Conservation (phyloP, 139 green algal genomes). For the Picochlorum sp. region DNA sequence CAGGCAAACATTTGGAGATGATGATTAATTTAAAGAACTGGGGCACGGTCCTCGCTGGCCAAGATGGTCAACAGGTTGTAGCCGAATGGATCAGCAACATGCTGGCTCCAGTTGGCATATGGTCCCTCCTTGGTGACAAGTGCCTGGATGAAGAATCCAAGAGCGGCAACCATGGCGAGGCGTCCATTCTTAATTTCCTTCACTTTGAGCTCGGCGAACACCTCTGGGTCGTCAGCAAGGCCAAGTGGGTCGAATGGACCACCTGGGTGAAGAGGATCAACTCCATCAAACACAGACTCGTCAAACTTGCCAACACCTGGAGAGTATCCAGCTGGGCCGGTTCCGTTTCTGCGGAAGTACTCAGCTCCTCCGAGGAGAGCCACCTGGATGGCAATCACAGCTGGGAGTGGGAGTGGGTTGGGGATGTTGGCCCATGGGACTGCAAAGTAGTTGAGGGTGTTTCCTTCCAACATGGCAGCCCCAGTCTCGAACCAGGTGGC, state of each 20-base stretch:
- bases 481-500: conserved; percentile 90
- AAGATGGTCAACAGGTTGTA: conserved; percentile 87
- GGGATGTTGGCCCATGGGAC: conserved; percentile 73
- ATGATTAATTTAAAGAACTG: conserved; percentile 67
- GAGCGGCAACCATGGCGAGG: conserved; percentile 81
- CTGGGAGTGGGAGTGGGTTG: conserved; percentile 84
- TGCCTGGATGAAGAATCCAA: conserved; percentile 65
- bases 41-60: conserved; percentile 61
- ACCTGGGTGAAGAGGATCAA: conserved; percentile 90
- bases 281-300: conserved; percentile 60
- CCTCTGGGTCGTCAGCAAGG: conserved; percentile 83
- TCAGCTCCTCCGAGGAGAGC: conserved; percentile 82
- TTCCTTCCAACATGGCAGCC: conserved; percentile 84
- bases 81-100: conserved; percentile 87
- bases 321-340: conserved; percentile 78
- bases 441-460: conserved; percentile 91
- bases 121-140: conserved; percentile 88
- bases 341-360: conserved; percentile 56
- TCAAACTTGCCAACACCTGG: conserved; percentile 90
- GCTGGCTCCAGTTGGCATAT: conserved; percentile 91
- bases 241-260: conserved; percentile 94
- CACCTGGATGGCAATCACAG: conserved; percentile 64
- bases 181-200: conserved; percentile 98
- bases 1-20: too few species aligned
- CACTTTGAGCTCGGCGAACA: conserved; percentile 87